phyloP scores from a whole-genome alignment of 805 yeast genomes.

The Brettanomyces custersianus region DNA sequence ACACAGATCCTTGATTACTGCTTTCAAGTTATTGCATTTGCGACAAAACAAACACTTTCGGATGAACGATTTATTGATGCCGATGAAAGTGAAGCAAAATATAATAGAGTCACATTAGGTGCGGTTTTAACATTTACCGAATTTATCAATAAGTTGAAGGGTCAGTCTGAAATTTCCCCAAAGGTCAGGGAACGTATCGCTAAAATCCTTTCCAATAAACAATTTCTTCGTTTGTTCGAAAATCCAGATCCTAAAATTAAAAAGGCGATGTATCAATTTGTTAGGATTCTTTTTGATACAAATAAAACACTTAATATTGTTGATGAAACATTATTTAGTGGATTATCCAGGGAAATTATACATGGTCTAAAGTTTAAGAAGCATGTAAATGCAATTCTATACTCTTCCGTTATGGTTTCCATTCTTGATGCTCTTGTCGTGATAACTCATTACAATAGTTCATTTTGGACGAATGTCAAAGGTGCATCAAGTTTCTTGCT shows the following conservation, averaged over 20 bases:
- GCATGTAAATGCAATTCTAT: conserved; percentile 27
- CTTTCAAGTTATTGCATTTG: conserved; percentile 42
- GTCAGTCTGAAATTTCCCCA: neutral
- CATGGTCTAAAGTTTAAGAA: conserved; percentile 32
- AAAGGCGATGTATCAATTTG: conserved; percentile 31
- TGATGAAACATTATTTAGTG: conserved; percentile 27
- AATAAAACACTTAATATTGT: conserved; percentile 10
- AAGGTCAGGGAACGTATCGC: conserved; percentile 16
- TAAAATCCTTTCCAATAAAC: conserved; percentile 32
- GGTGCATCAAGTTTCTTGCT: conserved; percentile 34
- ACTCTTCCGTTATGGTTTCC: conserved; percentile 37
- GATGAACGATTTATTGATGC: conserved; percentile 64
- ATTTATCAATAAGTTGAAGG: conserved; percentile 7
- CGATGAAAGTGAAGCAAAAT: conserved; percentile 61
- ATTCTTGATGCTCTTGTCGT: conserved; percentile 39
- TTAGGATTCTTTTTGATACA: conserved; percentile 21
- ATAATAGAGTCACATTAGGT: conserved; percentile 44
- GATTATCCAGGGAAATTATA: conserved; percentile 35
- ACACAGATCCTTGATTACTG: conserved; percentile 47
- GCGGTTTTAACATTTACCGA: conserved; percentile 38
- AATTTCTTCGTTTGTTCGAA: conserved; percentile 34
- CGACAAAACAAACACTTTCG: conserved; percentile 54
- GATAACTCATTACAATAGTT: conserved; percentile 36
- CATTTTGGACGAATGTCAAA: conserved; percentile 46
- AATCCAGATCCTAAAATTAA: conserved; percentile 33